Base-by-base conservation (phyloP, 192 early-diverging fungal species). In the Rhizophagus clarus region DNA sequence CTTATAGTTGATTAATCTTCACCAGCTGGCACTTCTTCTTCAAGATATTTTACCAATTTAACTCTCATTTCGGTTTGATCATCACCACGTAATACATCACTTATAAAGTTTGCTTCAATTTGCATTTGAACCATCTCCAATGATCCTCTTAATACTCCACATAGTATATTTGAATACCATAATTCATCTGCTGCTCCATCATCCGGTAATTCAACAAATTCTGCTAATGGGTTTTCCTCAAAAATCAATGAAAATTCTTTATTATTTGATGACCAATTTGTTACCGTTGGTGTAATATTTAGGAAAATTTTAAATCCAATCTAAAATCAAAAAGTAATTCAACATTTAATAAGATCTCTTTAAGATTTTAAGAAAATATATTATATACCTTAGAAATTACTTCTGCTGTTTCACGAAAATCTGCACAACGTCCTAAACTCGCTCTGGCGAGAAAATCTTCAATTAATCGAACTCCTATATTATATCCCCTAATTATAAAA, bases 61-160 rank as follows among this genome's bases (percentile, higher is more conserved):
- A 99, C 94, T n/a, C 96, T 88, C 31, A 99, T 92, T 86, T 99
- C 97, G 0, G 97, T 96, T 24, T 81, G 79, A 1, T 98, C 95
- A 60, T 99, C 97, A 29, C 97, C 97, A 20, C 89, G 87, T 66
- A 99, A 85, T 9, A 89, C 87, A 81, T 97, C 96, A 40, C 87
- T 90, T 17, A 98, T 91, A 88, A 98, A 99, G 47, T 81, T 83
- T 10, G 89, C 88, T 80, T 98, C 95, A 4, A 96, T 92, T 80
- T 97, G 96, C 92, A 99, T 92, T 83, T 96, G 93, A 87, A 97
- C 95, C 96, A 99, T 99, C 79, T 99, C 98, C 51, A 98, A 86
- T 10, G 97, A 94, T 4, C 97, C 98, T 20, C 98, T 89, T 63
- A 99, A 80, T 2, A 99, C 95, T 2, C 98, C 98, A 80, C 95